Percentiles rank a stretch among this genome's conserved stretches.
Conservation (phyloP, 495 filamentous ascomycete species). For the Hypoxylon lienhwacheense region DNA sequence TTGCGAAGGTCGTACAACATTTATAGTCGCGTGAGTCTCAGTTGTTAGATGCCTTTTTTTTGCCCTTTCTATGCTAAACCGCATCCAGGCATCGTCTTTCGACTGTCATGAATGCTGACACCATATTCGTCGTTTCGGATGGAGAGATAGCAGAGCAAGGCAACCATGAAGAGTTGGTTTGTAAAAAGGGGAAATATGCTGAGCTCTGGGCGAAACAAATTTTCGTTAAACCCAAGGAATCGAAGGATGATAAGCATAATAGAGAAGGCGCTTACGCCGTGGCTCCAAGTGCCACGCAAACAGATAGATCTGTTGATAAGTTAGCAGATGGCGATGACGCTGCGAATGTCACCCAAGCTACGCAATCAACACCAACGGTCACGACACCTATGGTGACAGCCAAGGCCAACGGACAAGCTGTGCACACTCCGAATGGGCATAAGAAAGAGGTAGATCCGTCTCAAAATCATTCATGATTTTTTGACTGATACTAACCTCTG, state of each 20-base stretch:
- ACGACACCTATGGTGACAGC: conserved; percentile 10
- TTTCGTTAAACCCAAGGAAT: conserved; percentile 53
- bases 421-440: conserved; percentile 39
- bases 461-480: conserved; percentile 47
- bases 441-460: conserved; percentile 54
- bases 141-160: conserved; percentile 67
- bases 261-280: conserved; percentile 16
- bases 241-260: conserved; percentile 35
- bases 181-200: conserved; percentile 59
- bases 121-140: conserved; percentile 66
- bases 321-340: conserved; percentile 37
- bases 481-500: conserved; percentile 48
- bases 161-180: conserved; percentile 62
- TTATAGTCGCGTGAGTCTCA: conserved; percentile 62
- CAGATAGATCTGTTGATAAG: conserved; percentile 34
- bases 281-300: conserved; percentile 27
- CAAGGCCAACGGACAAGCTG: conserved; percentile 27
- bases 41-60: not conserved
- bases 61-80: conserved; percentile 9
- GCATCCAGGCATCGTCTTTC: conserved; percentile 61
- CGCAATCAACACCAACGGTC: conserved; percentile 6
- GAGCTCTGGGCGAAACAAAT: conserved; percentile 65
- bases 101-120: conserved; percentile 70
- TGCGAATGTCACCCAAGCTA: conserved; percentile 20
- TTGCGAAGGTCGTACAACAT: conserved; percentile 61